Percentiles rank a stretch among this genome's conserved stretches.
Evolutionary conservation across 805 yeast genomes (phyloP).

Genomic region (Starmerella davenportii): DNA sequence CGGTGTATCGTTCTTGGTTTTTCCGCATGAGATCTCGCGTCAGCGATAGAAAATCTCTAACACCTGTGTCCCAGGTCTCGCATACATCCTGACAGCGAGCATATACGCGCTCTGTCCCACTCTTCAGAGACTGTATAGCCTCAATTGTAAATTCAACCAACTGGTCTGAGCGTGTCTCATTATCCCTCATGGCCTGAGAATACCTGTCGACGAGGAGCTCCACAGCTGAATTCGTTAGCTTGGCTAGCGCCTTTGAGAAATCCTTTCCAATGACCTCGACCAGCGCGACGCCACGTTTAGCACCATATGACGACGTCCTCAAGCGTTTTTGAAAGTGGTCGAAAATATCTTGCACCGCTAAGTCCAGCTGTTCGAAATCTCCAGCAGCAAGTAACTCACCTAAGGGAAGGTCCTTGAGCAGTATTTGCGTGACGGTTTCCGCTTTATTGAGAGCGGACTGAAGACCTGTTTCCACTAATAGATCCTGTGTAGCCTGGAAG

Average conservation of each 20-base stretch:
- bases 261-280: constrained; percentile 49
- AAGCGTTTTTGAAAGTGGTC: constrained; percentile 42
- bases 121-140: neutral
- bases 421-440: constrained; percentile 33
- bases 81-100: neutral
- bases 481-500: constrained; percentile 59
- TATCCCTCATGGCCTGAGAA: neutral
- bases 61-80: constrained; percentile 37
- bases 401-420: constrained; percentile 56
- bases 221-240: constrained; percentile 28
- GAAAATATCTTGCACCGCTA: constrained; percentile 33
- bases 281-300: constrained; percentile 43
- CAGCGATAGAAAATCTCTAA: constrained; percentile 44
- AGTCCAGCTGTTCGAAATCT: constrained; percentile 29
- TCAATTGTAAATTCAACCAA: neutral
- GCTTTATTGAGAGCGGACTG: constrained; percentile 35
- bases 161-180: neutral
- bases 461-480: constrained; percentile 54
- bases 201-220: constrained; percentile 17
- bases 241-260: constrained; percentile 22
- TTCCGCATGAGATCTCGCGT: constrained; percentile 62
- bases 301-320: constrained; percentile 42
- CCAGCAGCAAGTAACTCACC: constrained; percentile 36
- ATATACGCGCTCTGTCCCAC: neutral
- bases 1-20: constrained; percentile 50